Percentiles rank a stretch among this genome's conserved stretches.
Evolutionary conservation across 345 rosid genomes (phyloP).

Genomic region (Nephelium lappaceum): DNA sequence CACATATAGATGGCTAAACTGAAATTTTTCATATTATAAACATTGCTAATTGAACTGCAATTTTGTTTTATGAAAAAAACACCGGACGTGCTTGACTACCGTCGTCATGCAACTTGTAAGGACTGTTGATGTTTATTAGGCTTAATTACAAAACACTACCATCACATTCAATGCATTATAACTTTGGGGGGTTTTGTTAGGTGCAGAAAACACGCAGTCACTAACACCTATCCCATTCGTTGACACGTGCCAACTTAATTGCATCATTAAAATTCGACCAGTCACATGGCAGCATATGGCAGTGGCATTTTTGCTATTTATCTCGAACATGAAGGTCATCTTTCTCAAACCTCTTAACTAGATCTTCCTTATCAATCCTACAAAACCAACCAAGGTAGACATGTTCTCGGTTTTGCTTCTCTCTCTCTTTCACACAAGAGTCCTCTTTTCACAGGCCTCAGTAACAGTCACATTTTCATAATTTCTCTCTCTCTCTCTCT

Average conservation of each 20-base stretch:
- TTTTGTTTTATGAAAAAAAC: too few species aligned
- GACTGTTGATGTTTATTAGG: too few species aligned
- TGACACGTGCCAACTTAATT: background rate
- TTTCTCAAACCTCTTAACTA: background rate
- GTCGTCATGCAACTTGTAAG: too few species aligned
- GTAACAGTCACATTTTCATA: too few species aligned
- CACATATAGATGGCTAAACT: too few species aligned
- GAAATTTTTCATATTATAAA: too few species aligned
- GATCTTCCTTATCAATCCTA: background rate
- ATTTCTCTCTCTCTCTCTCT: slow-evolving; percentile 1
- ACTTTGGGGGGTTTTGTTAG: background rate
- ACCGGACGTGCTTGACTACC: too few species aligned
- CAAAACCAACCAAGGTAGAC: background rate
- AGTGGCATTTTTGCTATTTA: slow-evolving; percentile 7
- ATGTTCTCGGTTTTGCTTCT: background rate
- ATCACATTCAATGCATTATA: too few species aligned
- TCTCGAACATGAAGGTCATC: background rate
- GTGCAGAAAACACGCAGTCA: background rate
- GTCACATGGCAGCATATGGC: background rate
- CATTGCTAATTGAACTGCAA: too few species aligned
- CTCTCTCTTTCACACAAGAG: background rate
- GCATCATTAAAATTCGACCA: background rate
- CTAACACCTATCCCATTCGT: background rate
- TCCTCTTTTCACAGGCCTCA: background rate
- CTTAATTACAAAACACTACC: too few species aligned